Base-by-base conservation (phyloP, 805 yeast genomes). In the Kodamaea laetipori region DNA sequence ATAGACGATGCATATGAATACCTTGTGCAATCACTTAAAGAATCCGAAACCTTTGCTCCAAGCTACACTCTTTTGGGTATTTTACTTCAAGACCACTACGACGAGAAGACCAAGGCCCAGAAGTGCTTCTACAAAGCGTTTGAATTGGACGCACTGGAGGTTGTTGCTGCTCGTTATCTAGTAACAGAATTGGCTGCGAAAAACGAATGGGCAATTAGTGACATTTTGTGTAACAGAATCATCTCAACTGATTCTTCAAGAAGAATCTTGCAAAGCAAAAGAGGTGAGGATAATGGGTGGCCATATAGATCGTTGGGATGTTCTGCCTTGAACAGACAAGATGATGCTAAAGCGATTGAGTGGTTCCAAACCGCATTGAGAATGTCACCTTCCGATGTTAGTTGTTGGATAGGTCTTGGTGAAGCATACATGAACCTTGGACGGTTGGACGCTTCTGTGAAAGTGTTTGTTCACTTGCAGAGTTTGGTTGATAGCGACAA, bases 401-500 rank as follows among this genome's bases (percentile, higher is more conserved):
- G 86, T 50, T 84, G 96, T 2, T 92, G 98, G 97, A 71, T 86
- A 21, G 97, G 97, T 1, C 69, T 94, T n/a, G 99, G 99, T n/a
- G 98, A 94, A 60, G 92, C 97, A 0, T 94, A 94, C 61, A 71
- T 77, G 43, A 78, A 81, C 18, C 80, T 94, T 61, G 99, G 99
- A 2, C 74, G 96, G 48, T 69, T 84, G 34, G 90, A 87, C 44
- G 95, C 98, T 2, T 88, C 96, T 0, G 71, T 78, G 7, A 90
- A 86, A 61, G 97, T 94, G 1, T 86, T 90, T 54, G 71, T 69
- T 23, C 81, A 81, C 45, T 88, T 90, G 0, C 12, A 33, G 10
- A 26, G 19, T 6, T 52, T 33, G 39, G 25, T 84, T 4, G 76
- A 78, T 24, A 73, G 78, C 0, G 63, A 66, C 1, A 76, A 78